Percentiles rank a stretch among this genome's conserved stretches.
These are phyloP conservation scores for Arthrobotrys megalospora DNA, from an alignment of 2,329 filamentous ascomycete genomes.

Conservation along the genomic window DNA sequence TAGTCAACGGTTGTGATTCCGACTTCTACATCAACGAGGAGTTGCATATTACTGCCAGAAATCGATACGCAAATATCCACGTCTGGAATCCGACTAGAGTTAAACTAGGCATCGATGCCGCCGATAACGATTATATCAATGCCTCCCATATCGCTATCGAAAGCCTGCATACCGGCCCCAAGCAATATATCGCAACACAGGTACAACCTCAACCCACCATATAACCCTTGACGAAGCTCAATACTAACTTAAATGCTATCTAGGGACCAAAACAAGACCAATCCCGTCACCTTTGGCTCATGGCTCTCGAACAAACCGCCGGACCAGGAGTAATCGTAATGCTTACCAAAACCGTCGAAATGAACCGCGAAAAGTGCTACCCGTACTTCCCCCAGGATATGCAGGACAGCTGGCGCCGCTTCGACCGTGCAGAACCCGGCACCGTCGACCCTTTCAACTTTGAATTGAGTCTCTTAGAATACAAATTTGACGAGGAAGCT, in stretches of 20 bases:
- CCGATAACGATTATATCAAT: slow-evolving; percentile 84
- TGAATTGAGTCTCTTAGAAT: slow-evolving; percentile 75
- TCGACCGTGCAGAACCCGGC: slow-evolving; percentile 69
- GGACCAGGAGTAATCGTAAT: slow-evolving; percentile 89
- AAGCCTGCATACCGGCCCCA: slow-evolving; percentile 71
- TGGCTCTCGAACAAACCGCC: slow-evolving; percentile 86
- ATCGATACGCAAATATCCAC: slow-evolving; percentile 91
- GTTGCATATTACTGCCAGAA: slow-evolving; percentile 62
- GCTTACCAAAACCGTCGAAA: slow-evolving; percentile 90
- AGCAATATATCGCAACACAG: slow-evolving; percentile 89
- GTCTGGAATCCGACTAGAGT: slow-evolving; percentile 91
- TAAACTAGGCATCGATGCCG: slow-evolving; percentile 81
- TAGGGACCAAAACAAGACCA: slow-evolving; percentile 84
- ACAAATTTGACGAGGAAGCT: slow-evolving; percentile 72
- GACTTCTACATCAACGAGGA: slow-evolving; percentile 62
- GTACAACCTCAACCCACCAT: slow-evolving; percentile 65
- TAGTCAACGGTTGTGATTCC: slow-evolving; percentile 31
- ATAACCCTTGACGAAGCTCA: not conserved
- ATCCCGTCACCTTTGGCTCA: slow-evolving; percentile 90
- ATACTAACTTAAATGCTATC: not conserved
- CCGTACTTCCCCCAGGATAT: slow-evolving; percentile 83
- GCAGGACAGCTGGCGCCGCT: slow-evolving; percentile 73
- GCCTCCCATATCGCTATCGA: slow-evolving; percentile 79
- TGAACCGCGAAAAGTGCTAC: slow-evolving; percentile 84
- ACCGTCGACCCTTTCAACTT: slow-evolving; percentile 67